Percentiles rank a stretch among this genome's conserved stretches.
These are phyloP conservation scores for Fraxinus sp. DNA, from an alignment of 305 asterid species.

Conservation along the genomic window DNA sequence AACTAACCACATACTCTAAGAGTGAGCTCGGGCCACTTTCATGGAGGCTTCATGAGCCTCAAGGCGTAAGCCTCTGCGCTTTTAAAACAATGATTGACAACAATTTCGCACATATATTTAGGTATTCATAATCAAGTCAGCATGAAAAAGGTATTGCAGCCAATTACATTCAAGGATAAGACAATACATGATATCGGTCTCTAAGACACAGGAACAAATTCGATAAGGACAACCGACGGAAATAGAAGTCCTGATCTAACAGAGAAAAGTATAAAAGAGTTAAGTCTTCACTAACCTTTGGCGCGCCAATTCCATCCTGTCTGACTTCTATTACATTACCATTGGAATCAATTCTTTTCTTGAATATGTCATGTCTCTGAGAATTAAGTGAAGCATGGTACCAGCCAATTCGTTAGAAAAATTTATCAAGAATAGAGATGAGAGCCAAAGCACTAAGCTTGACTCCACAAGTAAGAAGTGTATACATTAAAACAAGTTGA, in stretches of 20 bases:
- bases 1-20: neutral
- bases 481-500: constrained; percentile 16
- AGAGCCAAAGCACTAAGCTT: constrained; percentile 23
- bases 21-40: neutral
- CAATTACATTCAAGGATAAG: neutral
- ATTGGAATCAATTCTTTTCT: constrained; percentile 80
- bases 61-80: neutral
- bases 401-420: constrained; percentile 14
- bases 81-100: neutral
- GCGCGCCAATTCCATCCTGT: constrained; percentile 91
- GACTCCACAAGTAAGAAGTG: neutral
- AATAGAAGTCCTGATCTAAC: constrained; percentile 6
- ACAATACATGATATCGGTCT: neutral
- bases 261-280: neutral
- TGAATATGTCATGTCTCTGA: constrained; percentile 91
- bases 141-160: constrained; percentile 3
- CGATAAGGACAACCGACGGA: neutral
- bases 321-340: constrained; percentile 75
- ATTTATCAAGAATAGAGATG: constrained; percentile 3
- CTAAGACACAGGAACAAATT: constrained; percentile 1
- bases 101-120: neutral
- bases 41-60: neutral
- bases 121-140: constrained; percentile 15
- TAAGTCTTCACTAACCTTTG: constrained; percentile 56
- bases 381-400: constrained; percentile 23